Conservation (phyloP, 164 flowering plant species). For the Santalum album region DNA sequence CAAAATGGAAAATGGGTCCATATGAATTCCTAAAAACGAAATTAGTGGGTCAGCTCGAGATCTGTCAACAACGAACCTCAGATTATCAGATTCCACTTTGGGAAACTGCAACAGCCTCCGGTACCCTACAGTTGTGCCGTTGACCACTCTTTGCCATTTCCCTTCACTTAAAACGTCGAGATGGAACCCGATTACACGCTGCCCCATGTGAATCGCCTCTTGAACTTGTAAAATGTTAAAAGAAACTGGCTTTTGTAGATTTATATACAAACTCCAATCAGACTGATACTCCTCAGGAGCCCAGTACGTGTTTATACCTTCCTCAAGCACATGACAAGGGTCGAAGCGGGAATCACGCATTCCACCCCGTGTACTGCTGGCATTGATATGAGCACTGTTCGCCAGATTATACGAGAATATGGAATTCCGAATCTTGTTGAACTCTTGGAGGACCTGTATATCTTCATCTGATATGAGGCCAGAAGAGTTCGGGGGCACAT, state of each 20-base stretch:
- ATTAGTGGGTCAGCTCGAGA: slow-evolving; percentile 71
- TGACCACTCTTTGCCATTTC: slow-evolving; percentile 38
- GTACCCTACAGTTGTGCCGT: slow-evolving; percentile 82
- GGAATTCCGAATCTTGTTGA: slow-evolving; percentile 39
- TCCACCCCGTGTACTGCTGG: slow-evolving; percentile 68
- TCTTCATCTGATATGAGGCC: slow-evolving; percentile 90
- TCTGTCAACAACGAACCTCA: slow-evolving; percentile 58
- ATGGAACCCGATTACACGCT: slow-evolving; percentile 54
- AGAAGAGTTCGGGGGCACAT: slow-evolving; percentile 90
- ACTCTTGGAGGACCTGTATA: slow-evolving; percentile 64
- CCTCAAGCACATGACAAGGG: slow-evolving; percentile 41
- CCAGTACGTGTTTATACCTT: slow-evolving; percentile 67
- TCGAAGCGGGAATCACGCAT: slow-evolving; percentile 26
- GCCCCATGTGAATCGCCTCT: slow-evolving; percentile 96
- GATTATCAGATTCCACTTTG: slow-evolving; percentile 26
- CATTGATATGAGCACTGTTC: slow-evolving; percentile 29
- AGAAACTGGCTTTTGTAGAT: slow-evolving; percentile 28
- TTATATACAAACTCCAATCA: slow-evolving; percentile 44
- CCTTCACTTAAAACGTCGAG: slow-evolving; percentile 43
- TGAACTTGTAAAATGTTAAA: slow-evolving; percentile 76
- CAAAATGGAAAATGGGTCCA: slow-evolving; percentile 41
- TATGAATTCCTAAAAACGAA: slow-evolving; percentile 52
- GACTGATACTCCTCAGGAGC: slow-evolving; percentile 58
- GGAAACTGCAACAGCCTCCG: slow-evolving; percentile 53
- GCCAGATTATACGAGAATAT: slow-evolving; percentile 78